phyloP scores from a whole-genome alignment of 2,329 filamentous ascomycete species.

The Calcarisporium arbuscula region DNA sequence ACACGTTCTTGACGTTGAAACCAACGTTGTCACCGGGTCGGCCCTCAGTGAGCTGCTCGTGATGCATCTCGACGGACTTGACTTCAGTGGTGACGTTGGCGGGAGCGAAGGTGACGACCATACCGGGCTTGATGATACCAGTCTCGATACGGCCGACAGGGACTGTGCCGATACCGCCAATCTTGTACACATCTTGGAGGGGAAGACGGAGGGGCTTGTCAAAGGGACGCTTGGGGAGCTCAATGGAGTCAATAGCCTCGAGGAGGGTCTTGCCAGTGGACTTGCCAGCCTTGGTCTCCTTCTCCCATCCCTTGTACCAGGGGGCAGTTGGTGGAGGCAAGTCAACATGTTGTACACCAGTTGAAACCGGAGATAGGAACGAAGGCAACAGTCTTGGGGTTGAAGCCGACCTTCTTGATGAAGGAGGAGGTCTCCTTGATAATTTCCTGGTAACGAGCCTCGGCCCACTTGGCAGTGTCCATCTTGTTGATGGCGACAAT shows the following conservation, averaged over 20 bases:
- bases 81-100: conserved; percentile 99
- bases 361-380: conserved; percentile 99
- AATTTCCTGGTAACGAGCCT: conserved; percentile 96
- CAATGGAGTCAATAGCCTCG: conserved; percentile 96
- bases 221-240: conserved; percentile 84
- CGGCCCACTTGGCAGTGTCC: conserved; percentile 98
- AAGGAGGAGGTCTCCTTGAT: conserved; percentile 99
- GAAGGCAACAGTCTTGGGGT: conserved; percentile 97
- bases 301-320: conserved; percentile 99
- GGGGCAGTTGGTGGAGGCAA: conserved; percentile 83
- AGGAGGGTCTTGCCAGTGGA: conserved; percentile 92
- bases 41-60: conserved; percentile 97
- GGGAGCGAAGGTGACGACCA: conserved; percentile 98
- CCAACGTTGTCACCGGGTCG: conserved; percentile 99
- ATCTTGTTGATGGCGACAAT: conserved; percentile 99
- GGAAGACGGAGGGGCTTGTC: conserved; percentile 99
- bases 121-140: conserved; percentile 83
- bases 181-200: conserved; percentile 99
- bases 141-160: conserved; percentile 99
- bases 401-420: conserved; percentile 99
- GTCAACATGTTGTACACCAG: conserved; percentile 99
- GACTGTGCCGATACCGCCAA: conserved; percentile 99
- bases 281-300: conserved; percentile 88
- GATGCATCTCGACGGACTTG: conserved; percentile 99
- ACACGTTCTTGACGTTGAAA: conserved; percentile 99